A percentile compares a stretch with the other conserved stretches of the same genome.
Evolutionary conservation across 2,329 filamentous ascomycete genomes (phyloP).

Genomic region (Pseudocercospora fijiensis): DNA sequence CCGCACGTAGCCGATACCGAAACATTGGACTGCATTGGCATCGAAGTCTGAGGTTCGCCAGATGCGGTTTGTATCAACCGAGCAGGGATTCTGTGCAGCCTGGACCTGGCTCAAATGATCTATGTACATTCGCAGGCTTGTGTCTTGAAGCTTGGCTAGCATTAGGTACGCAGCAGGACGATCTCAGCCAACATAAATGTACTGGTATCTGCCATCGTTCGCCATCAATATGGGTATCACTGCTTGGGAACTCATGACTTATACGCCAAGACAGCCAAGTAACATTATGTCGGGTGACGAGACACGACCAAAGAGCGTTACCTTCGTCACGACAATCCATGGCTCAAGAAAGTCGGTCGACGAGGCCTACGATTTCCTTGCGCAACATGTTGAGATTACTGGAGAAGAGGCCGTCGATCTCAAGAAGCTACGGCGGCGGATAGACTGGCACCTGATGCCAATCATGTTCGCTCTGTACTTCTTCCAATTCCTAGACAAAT

Average conservation of each 20-base stretch:
- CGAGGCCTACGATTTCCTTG: conserved; percentile 19
- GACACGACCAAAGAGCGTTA: background rate
- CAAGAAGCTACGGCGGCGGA: conserved; percentile 19
- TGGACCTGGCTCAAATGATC: background rate
- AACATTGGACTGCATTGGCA: background rate
- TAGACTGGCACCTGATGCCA: conserved; percentile 25
- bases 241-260: conserved; percentile 1
- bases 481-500: conserved; percentile 45
- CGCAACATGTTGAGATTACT: conserved; percentile 9
- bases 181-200: background rate
- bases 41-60: background rate
- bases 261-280: background rate
- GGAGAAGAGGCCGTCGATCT: conserved; percentile 17
- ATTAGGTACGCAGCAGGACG: background rate
- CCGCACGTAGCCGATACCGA: background rate
- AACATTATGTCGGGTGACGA: background rate
- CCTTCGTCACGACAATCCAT: background rate
- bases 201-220: background rate
- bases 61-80: background rate
- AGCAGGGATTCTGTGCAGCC: background rate
- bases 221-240: background rate
- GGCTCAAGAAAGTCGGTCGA: conserved; percentile 11
- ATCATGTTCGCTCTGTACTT: conserved; percentile 14
- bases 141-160: background rate
- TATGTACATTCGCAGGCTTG: conserved; percentile 4